phyloP scores from a whole-genome alignment of 331 rosid species.

The Stylosanthes scabra region DNA sequence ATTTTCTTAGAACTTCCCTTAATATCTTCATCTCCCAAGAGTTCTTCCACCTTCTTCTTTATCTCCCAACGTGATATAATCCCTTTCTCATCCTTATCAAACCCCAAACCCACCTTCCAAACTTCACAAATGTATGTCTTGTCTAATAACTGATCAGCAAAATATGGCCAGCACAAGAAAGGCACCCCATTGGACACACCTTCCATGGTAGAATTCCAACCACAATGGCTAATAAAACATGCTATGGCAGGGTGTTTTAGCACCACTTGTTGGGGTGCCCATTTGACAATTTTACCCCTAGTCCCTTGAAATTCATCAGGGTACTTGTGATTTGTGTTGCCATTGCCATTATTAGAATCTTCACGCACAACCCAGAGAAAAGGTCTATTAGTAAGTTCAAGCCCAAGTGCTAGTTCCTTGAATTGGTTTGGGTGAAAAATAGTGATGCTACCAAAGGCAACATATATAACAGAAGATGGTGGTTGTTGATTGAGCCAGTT shows the following conservation, averaged over 20 bases:
- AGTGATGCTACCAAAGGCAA: conserved; percentile 43
- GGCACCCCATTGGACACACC: conserved; percentile 36
- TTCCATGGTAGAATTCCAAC: conserved; percentile 65
- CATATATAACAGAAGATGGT: conserved; percentile 39
- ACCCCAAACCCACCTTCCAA: conserved; percentile 55
- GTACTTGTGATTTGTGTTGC: conserved; percentile 31
- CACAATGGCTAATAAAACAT: conserved; percentile 65
- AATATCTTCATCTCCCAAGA: conserved; percentile 41
- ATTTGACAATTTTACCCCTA: conserved; percentile 43
- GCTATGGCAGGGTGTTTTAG: conserved; percentile 51
- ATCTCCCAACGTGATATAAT: conserved; percentile 42
- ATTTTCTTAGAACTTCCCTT: conserved; percentile 39
- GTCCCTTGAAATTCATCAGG: conserved; percentile 45
- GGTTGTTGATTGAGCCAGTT: conserved; percentile 43
- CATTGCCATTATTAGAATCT: neutral
- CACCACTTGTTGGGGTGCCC: conserved; percentile 61
- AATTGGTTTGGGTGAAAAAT: conserved; percentile 35
- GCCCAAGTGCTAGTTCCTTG: conserved; percentile 44
- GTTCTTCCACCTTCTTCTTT: conserved; percentile 41
- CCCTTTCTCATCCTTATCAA: conserved; percentile 42
- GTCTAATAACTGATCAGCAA: conserved; percentile 47
- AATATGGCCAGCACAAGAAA: conserved; percentile 43
- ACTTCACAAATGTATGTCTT: conserved; percentile 50
- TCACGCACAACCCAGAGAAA: conserved; percentile 39
- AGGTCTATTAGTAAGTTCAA: conserved; percentile 34